Evolutionary conservation across 441 rosid genomes (phyloP).

Genomic region (Macaranga tanarius): DNA sequence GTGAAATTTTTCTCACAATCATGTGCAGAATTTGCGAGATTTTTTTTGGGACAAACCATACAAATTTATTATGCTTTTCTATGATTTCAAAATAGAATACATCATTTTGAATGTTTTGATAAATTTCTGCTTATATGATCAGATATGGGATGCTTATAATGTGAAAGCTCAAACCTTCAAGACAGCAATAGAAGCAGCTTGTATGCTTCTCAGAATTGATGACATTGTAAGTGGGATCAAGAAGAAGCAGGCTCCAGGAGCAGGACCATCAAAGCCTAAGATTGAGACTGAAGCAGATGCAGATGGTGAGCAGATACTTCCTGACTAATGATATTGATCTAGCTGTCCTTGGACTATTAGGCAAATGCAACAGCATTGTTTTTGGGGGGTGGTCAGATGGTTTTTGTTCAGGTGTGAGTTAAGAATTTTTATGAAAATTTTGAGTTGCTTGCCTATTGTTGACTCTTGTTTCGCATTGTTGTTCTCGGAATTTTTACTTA

Average conservation of each 20-base stretch:
- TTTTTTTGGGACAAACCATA: not conserved
- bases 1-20: not conserved
- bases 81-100: not conserved
- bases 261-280: constrained; percentile 72
- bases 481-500: not conserved
- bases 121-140: constrained; percentile 7
- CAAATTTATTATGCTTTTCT: not conserved
- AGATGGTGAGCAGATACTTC: constrained; percentile 80
- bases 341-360: not conserved
- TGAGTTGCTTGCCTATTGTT: not conserved
- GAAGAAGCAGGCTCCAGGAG: constrained; percentile 84
- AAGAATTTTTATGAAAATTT: not conserved
- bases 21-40: not conserved
- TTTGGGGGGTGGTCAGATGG: not conserved
- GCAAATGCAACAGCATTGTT: not conserved
- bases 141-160: constrained; percentile 96
- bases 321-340: constrained; percentile 41
- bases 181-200: constrained; percentile 89
- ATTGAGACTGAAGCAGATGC: constrained; percentile 91
- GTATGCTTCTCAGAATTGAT: constrained; percentile 88
- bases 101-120: not conserved
- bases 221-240: constrained; percentile 96
- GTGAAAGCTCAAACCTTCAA: constrained; percentile 93
- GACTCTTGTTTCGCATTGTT: not conserved
- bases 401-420: not conserved